Conservation (phyloP, 1,284 basidiomycete genomes). For the Kalmanozyma brasiliensis region DNA sequence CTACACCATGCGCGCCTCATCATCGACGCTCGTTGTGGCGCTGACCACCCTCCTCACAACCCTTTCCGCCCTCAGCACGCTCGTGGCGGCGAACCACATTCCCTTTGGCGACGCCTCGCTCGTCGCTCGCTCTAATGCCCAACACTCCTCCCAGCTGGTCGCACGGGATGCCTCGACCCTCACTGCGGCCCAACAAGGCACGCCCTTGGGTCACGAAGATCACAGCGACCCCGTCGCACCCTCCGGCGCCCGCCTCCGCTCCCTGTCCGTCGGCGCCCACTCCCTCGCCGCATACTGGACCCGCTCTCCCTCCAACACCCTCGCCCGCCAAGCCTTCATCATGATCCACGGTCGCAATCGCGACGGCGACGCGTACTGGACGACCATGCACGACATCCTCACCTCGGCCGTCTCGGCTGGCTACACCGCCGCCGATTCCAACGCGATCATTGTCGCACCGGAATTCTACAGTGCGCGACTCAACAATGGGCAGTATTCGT, state of each 20-base stretch:
- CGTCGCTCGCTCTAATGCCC: no score
- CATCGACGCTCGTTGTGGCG: no score
- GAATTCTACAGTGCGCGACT: slow-evolving; percentile 56
- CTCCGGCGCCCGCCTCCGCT: slow-evolving; percentile 42
- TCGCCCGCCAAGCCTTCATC: slow-evolving; percentile 57
- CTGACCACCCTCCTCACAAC: no score
- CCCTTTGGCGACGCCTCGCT: no score
- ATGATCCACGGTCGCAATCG: slow-evolving; percentile 65
- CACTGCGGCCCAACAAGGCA: slow-evolving; percentile 21
- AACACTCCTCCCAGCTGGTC: no score
- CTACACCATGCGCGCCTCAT: no score
- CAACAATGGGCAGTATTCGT: slow-evolving; percentile 58
- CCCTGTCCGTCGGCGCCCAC: slow-evolving; percentile 37
- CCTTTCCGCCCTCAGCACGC: no score
- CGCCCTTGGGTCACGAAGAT: slow-evolving; percentile 34
- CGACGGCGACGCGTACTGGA: slow-evolving; percentile 58
- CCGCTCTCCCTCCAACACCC: slow-evolving; percentile 18
- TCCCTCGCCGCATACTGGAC: slow-evolving; percentile 56
- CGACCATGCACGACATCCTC: slow-evolving; percentile 55
- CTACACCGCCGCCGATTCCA: slow-evolving; percentile 28
- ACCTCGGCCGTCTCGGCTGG: slow-evolving; percentile 36
- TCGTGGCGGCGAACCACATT: no score
- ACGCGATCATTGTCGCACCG: slow-evolving; percentile 60
- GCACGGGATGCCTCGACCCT: slow-evolving; percentile 48
- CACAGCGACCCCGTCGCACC: slow-evolving; percentile 47